Evolutionary conservation across 805 yeast genomes (phyloP).

Genomic region (Citeromyces matritensis): DNA sequence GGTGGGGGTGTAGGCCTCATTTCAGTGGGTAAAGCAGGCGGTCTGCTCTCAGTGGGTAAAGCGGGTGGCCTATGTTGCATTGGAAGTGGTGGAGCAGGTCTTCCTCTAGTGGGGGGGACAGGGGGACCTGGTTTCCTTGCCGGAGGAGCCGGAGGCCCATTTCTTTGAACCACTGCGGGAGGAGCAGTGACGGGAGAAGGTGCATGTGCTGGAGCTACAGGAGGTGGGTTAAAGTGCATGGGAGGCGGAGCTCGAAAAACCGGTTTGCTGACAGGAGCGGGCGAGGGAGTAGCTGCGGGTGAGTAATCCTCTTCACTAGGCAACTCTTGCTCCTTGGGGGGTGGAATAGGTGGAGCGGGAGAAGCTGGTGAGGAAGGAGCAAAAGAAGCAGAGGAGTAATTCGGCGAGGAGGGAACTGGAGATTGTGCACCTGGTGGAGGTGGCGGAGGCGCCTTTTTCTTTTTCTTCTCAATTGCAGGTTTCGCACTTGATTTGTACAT

Average conservation of each 20-base stretch:
- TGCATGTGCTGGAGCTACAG: constrained; percentile 10
- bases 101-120: not conserved
- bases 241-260: constrained; percentile 22
- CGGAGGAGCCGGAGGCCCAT: too few species aligned
- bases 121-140: too few species aligned
- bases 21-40: too few species aligned
- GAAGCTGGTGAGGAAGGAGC: too few species aligned
- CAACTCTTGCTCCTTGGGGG: too few species aligned
- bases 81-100: not conserved
- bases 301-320: too few species aligned
- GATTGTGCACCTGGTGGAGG: constrained; percentile 21
- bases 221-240: constrained; percentile 9
- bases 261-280: constrained; percentile 15
- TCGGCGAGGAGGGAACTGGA: constrained; percentile 8
- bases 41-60: too few species aligned
- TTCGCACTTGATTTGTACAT: constrained; percentile 14
- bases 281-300: constrained; percentile 25
- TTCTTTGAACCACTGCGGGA: too few species aligned
- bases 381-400: too few species aligned
- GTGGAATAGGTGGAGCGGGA: too few species aligned
- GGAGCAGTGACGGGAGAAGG: too few species aligned
- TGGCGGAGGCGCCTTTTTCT: constrained; percentile 18
- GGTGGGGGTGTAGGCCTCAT: constrained; percentile 1
- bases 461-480: constrained; percentile 6
- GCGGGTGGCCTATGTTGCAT: not conserved